A percentile compares a stretch with the other conserved stretches of the same genome.
phyloP scores from a whole-genome alignment of 345 rosid genomes.

The Gossypium stocksii region DNA sequence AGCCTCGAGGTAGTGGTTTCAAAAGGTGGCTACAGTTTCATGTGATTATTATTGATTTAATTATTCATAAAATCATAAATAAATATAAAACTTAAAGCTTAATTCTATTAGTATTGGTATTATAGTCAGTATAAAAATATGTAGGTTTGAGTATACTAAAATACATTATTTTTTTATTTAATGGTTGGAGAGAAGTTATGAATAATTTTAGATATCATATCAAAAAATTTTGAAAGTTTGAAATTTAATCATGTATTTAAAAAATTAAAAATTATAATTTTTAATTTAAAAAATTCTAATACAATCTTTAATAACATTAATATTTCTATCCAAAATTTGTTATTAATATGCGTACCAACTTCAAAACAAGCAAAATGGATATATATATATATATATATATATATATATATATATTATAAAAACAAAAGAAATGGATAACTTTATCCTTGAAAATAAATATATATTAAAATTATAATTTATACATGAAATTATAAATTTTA shows the following conservation, averaged over 20 bases:
- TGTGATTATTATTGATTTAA: not conserved
- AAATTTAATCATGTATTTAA: no score
- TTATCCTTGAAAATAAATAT: not conserved
- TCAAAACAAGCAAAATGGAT: no score
- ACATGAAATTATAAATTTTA: not conserved
- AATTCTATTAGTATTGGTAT: not conserved
- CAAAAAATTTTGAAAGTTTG: accelerated
- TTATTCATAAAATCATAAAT: not conserved
- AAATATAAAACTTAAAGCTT: not conserved
- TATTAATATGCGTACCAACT: no score
- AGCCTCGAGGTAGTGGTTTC: no score
- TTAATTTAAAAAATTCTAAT: no score
- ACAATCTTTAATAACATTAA: no score
- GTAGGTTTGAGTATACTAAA: accelerated
- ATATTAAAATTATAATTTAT: not conserved
- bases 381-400: no score
- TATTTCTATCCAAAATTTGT: no score
- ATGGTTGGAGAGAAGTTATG: accelerated
- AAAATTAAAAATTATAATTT: no score
- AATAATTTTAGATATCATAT: accelerated
- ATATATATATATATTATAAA: not conserved
- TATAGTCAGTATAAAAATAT: accelerated
- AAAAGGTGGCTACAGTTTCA: not conserved
- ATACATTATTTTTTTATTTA: accelerated
- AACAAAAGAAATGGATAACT: not conserved